A percentile compares a stretch with the other conserved stretches of the same genome.
Conservation (phyloP, 2,329 filamentous ascomycete species). For the Penicillium decumbens region DNA sequence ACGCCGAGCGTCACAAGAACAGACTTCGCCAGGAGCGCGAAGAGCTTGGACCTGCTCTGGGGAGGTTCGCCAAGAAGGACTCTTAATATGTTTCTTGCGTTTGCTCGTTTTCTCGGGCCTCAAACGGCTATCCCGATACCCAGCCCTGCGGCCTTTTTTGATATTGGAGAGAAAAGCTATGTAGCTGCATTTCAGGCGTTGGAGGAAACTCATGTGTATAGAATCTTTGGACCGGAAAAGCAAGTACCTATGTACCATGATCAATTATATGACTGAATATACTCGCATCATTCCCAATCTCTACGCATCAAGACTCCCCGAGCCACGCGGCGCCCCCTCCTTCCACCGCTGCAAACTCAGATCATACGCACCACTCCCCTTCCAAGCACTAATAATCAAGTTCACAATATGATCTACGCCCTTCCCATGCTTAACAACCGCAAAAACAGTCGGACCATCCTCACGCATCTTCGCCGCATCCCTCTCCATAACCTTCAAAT, state of each 20-base stretch:
- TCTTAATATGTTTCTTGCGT: conserved; percentile 13
- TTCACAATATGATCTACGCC: conserved; percentile 82
- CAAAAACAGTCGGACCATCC: conserved; percentile 91
- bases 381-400: conserved; percentile 88
- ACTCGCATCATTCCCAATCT: background rate
- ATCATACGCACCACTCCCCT: conserved; percentile 69
- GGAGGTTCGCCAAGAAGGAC: conserved; percentile 72
- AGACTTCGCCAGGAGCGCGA: conserved; percentile 63
- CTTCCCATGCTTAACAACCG: conserved; percentile 89
- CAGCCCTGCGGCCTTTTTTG: conserved; percentile 18
- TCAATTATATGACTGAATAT: background rate
- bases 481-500: conserved; percentile 87
- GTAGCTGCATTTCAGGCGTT: conserved; percentile 27
- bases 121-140: conserved; percentile 22
- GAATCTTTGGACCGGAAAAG: conserved; percentile 16
- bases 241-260: conserved; percentile 10
- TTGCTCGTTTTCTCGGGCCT: conserved; percentile 13
- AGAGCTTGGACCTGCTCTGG: conserved; percentile 79
- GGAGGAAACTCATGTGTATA: conserved; percentile 20
- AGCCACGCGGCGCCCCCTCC: conserved; percentile 36
- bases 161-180: conserved; percentile 11
- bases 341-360: conserved; percentile 44
- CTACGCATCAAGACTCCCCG: conserved; percentile 33
- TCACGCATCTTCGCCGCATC: conserved; percentile 93
- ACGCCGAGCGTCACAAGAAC: conserved; percentile 64